A percentile compares a stretch with the other conserved stretches of the same genome.
phyloP scores from a whole-genome alignment of 2,329 filamentous ascomycete genomes.

The Penicillium palitans region DNA sequence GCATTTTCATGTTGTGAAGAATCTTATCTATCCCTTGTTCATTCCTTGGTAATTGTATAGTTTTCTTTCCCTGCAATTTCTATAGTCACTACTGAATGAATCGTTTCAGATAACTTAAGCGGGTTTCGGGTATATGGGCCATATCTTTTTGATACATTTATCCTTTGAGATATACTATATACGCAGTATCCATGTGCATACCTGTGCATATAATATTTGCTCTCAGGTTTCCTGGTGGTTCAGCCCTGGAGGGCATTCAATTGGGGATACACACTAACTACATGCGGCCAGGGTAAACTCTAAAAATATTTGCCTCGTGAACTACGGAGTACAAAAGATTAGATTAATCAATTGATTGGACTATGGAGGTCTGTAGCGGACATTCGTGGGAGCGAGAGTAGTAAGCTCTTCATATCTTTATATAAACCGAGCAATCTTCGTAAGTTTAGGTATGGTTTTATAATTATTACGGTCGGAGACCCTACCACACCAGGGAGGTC shows the following conservation, averaged over 20 bases:
- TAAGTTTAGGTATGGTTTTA: not conserved
- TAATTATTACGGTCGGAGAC: not conserved
- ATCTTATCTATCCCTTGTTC: conserved; percentile 4
- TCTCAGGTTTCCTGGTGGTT: not conserved
- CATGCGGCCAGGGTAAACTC: not conserved
- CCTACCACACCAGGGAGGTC: not conserved
- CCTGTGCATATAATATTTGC: not conserved
- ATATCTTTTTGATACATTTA: not conserved
- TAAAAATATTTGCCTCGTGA: not conserved
- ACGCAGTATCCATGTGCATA: not conserved
- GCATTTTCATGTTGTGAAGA: not conserved
- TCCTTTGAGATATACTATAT: not conserved
- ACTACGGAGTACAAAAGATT: not conserved
- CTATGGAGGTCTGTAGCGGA: not conserved
- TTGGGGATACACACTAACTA: not conserved
- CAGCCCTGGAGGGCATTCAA: not conserved
- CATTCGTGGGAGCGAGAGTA: not conserved
- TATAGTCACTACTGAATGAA: not conserved
- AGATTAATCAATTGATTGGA: not conserved
- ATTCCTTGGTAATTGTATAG: not conserved
- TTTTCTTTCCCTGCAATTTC: not conserved
- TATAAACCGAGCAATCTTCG: not conserved
- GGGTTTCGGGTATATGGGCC: not conserved
- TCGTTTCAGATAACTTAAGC: not conserved
- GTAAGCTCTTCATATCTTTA: not conserved